Percentiles rank a stretch among this genome's conserved stretches.
phyloP scores from a whole-genome alignment of 176 grass and related monocot genomes.

The Oryza rufipogon region DNA sequence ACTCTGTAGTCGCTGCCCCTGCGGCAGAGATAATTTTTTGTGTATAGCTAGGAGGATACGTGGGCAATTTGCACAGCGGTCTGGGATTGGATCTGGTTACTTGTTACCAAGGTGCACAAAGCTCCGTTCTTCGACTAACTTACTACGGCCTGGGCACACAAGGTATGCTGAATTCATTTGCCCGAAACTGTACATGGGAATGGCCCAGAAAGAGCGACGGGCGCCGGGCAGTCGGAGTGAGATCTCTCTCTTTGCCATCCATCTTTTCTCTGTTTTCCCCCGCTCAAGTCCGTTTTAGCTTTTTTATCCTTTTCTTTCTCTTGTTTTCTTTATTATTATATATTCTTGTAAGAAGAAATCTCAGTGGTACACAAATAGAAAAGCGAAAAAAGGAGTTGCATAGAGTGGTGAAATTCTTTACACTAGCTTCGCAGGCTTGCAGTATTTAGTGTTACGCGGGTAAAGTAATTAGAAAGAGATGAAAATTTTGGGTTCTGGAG shows the following conservation, averaged over 20 bases:
- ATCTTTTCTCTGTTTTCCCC: slow-evolving; percentile 45
- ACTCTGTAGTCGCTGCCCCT: slow-evolving; percentile 30
- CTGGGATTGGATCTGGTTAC: slow-evolving; percentile 48
- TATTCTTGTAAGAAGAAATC: slow-evolving; percentile 82
- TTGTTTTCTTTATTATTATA: slow-evolving; percentile 34
- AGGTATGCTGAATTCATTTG: slow-evolving; percentile 26
- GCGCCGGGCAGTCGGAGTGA: slow-evolving; percentile 35
- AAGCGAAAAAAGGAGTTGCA: slow-evolving; percentile 53
- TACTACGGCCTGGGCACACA: slow-evolving; percentile 23
- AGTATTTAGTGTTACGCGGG: slow-evolving; percentile 6
- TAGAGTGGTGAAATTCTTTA: slow-evolving; percentile 35
- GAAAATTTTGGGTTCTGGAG: slow-evolving; percentile 8
- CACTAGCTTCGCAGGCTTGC: slow-evolving; percentile 30
- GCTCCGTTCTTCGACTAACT: slow-evolving; percentile 49
- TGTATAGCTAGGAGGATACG: slow-evolving; percentile 52
- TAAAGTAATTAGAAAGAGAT: slow-evolving; percentile 18
- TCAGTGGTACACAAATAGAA: slow-evolving; percentile 58
- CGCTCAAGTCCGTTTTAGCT: slow-evolving; percentile 30
- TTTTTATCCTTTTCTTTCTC: background rate
- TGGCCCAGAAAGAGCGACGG: slow-evolving; percentile 41
- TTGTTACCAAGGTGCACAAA: slow-evolving; percentile 33
- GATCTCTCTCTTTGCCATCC: slow-evolving; percentile 27
- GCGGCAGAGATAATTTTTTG: slow-evolving; percentile 45
- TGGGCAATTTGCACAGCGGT: slow-evolving; percentile 40
- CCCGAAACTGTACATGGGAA: slow-evolving; percentile 63